Conservation (phyloP, 345 rosid genomes). For the Ricinus communis region DNA sequence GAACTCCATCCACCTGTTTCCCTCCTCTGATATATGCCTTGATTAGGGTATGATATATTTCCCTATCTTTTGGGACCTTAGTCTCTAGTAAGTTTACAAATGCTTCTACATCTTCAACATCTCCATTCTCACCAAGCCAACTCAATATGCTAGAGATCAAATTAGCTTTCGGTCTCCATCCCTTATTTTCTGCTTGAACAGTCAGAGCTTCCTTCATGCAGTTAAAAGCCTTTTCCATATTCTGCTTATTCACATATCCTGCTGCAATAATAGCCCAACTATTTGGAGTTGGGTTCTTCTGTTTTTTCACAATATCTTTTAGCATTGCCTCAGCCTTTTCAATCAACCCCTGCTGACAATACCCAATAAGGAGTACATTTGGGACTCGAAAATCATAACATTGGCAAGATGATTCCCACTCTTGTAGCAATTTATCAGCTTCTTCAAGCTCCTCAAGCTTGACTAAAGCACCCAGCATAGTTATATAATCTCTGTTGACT, state of each 20-base stretch:
- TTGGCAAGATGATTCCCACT: slow-evolving; percentile 42
- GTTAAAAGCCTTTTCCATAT: slow-evolving; percentile 45
- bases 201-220: slow-evolving; percentile 48
- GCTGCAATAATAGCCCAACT: slow-evolving; percentile 47
- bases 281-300: slow-evolving; percentile 35
- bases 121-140: slow-evolving; percentile 43
- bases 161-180: slow-evolving; percentile 39
- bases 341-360: slow-evolving; percentile 33
- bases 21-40: slow-evolving; percentile 33
- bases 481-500: slow-evolving; percentile 39
- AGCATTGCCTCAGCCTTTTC: slow-evolving; percentile 43
- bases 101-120: slow-evolving; percentile 30
- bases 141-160: slow-evolving; percentile 37
- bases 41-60: slow-evolving; percentile 30
- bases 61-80: slow-evolving; percentile 23
- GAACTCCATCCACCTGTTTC: slow-evolving; percentile 24
- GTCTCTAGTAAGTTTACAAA: slow-evolving; percentile 28
- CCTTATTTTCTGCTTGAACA: slow-evolving; percentile 26
- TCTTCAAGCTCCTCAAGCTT: slow-evolving; percentile 44
- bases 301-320: slow-evolving; percentile 25
- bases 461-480: slow-evolving; percentile 36
- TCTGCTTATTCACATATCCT: slow-evolving; percentile 35
- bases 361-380: slow-evolving; percentile 43
- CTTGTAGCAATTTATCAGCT: slow-evolving; percentile 33
- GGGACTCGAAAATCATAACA: slow-evolving; percentile 48